Base-by-base conservation (phyloP, 2,329 filamentous ascomycete species). In the Ascosphaera apis region DNA sequence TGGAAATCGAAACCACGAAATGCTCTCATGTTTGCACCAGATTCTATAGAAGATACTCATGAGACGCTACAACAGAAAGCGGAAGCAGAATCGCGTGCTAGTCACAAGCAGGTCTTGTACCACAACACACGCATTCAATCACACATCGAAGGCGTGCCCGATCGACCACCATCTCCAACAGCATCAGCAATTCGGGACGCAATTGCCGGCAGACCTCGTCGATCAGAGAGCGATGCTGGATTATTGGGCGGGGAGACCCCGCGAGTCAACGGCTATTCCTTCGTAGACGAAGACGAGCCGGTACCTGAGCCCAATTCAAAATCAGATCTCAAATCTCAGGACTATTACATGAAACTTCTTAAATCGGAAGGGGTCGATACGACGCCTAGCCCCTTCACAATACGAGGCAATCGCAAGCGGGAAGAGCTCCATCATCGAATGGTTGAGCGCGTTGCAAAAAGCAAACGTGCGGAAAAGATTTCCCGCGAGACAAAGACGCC, bases 201-300 rank as follows among this genome's bases (percentile, higher is more conserved):
- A 6, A 82, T 93, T 38, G 72, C 76, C 1, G 81, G 83, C 7
- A 69, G 63, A 5, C 70, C 76, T 3, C 67, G 70, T 6, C 58
- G 63, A 2, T 66, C 63, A 6, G 68, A 74, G 16, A 69, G 70
- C 9, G 73, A 81, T 44, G 52, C 60, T 7, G 64, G 64, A 2
- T 68, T 62, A 40, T 62, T 63, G 1, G 77, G 75, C 12, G 67
- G 65, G 39, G 83, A 91, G 53, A 95, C 86, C 0, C 88, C 86
- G 0, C 68, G 81, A 2, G 80, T 95, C 0, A 91, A 91, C 42
- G 88, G 88, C 1, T 98, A 93, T 52, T 70, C 82, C 0, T 95
- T 92, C 54, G 84, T 98, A 25, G 83, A 92, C 45, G 82, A 91
- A 38, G 78, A 62, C 36, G 62, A 63, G 35, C 45, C 53, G 6